These are phyloP conservation scores for Aspergillus heteromorphus DNA, from an alignment of 495 filamentous ascomycete genomes.

Conservation along the genomic window DNA sequence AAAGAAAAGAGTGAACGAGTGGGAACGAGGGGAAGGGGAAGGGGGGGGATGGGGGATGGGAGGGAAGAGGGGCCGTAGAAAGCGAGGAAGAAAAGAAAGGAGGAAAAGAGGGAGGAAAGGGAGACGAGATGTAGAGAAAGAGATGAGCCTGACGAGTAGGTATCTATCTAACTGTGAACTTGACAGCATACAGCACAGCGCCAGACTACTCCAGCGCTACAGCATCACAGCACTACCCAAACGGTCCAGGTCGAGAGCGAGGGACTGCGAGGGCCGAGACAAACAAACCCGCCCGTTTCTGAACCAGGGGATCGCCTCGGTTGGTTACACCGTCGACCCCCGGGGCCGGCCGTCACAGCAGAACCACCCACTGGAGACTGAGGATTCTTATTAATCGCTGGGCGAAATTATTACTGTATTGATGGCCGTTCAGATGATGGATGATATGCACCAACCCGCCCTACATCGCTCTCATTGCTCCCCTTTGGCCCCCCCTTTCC, in stretches of 20 bases:
- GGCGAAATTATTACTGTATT: conserved; percentile 1
- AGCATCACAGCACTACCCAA: not conserved
- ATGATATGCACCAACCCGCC: conserved; percentile 12
- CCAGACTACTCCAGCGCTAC: not conserved
- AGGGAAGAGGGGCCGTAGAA: conserved; percentile 6
- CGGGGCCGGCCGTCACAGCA: conserved; percentile 14
- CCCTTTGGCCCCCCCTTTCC: not conserved
- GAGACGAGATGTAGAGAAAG: conserved; percentile 3
- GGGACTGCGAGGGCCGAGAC: conserved; percentile 18
- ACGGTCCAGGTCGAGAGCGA: conserved; percentile 13
- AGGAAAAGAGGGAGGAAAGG: conserved; percentile 6
- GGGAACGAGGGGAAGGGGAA: conserved; percentile 5
- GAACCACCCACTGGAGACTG: conserved; percentile 1
- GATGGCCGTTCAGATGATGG: conserved; percentile 7
- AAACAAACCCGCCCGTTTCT: conserved; percentile 13
- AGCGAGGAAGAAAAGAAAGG: conserved; percentile 3
- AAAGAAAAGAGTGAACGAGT: conserved; percentile 9
- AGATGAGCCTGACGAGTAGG: conserved; percentile 7
- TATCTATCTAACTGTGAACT: not conserved
- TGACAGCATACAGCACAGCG: not conserved
- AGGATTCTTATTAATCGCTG: conserved; percentile 9
- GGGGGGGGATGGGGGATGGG: conserved; percentile 6
- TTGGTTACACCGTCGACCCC: conserved; percentile 20
- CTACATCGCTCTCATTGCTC: too few relatives aligned
- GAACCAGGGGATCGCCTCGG: conserved; percentile 10